These are phyloP conservation scores for Musa schizocarpa DNA, from an alignment of 176 grass and related monocot species.

Conservation along the genomic window DNA sequence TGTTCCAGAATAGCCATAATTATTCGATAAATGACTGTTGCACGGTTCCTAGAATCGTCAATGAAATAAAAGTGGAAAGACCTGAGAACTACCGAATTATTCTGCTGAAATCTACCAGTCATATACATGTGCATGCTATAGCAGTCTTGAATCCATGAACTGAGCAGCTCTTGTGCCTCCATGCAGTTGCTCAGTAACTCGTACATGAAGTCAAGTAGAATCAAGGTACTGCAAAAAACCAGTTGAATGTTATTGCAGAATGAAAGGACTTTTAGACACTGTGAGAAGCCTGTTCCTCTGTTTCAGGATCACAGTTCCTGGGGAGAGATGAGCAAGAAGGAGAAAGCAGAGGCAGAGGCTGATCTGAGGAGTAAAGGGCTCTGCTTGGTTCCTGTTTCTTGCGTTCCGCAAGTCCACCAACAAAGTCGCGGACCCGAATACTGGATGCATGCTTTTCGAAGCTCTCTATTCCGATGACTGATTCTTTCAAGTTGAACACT, in stretches of 20 bases:
- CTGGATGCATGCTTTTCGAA: slow-evolving; percentile 70
- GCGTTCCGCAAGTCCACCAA: slow-evolving; percentile 45
- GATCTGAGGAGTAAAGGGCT: slow-evolving; percentile 75
- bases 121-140: too few species aligned
- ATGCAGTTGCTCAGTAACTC: slow-evolving; percentile 86
- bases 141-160: too few species aligned
- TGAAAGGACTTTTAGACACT: too few species aligned
- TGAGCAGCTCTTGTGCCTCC: not conserved
- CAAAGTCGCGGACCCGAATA: slow-evolving; percentile 62
- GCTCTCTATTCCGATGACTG: slow-evolving; percentile 54
- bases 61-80: too few species aligned
- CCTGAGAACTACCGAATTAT: too few species aligned
- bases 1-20: too few species aligned
- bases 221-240: slow-evolving; percentile 31
- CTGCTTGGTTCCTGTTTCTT: slow-evolving; percentile 80
- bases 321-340: slow-evolving; percentile 39
- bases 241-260: too few species aligned
- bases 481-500: too few species aligned
- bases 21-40: too few species aligned
- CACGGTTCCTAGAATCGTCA: too few species aligned
- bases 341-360: slow-evolving; percentile 41
- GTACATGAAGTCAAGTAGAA: slow-evolving; percentile 52
- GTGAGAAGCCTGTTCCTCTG: too few species aligned
- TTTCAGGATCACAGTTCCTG: slow-evolving; percentile 43
- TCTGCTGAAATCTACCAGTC: too few species aligned